These are phyloP conservation scores for Exophiala xenobiotica DNA, from an alignment of 2,329 filamentous ascomycete genomes.

Conservation along the genomic window DNA sequence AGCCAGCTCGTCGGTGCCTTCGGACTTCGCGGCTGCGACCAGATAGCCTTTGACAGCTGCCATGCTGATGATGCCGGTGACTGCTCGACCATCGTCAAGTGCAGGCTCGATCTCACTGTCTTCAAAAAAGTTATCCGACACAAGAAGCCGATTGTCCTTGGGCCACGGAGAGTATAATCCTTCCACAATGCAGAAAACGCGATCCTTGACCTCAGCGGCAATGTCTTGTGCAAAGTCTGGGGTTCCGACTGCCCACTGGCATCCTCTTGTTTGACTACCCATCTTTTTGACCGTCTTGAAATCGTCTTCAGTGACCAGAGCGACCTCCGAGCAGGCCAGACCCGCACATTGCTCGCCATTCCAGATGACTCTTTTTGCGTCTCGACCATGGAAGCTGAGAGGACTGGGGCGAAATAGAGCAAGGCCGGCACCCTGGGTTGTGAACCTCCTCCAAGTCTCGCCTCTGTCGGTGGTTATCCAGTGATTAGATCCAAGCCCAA, in stretches of 20 bases:
- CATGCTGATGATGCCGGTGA: conserved; percentile 77
- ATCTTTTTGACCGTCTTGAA: conserved; percentile 69
- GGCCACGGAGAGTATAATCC: conserved; percentile 69
- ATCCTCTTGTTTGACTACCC: conserved; percentile 64
- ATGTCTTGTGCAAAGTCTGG: conserved; percentile 58
- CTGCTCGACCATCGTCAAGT: conserved; percentile 69
- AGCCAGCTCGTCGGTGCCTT: conserved; percentile 83
- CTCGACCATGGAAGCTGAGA: conserved; percentile 77
- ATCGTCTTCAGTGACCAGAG: conserved; percentile 78
- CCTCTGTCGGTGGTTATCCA: conserved; percentile 83
- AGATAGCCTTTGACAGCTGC: conserved; percentile 84
- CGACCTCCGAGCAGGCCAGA: conserved; percentile 59
- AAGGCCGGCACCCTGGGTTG: conserved; percentile 56
- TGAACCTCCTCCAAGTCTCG: conserved; percentile 75
- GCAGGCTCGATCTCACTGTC: conserved; percentile 66
- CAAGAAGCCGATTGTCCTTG: conserved; percentile 72
- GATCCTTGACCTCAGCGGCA: conserved; percentile 63
- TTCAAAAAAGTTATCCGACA: conserved; percentile 81
- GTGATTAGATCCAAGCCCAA: conserved; percentile 69
- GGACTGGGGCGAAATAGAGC: conserved; percentile 53
- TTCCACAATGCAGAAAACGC: conserved; percentile 76
- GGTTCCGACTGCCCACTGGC: conserved; percentile 82
- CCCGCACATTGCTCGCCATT: conserved; percentile 69
- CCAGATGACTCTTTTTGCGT: conserved; percentile 83
- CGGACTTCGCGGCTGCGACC: conserved; percentile 76